Evolutionary conservation across 371 early-diverging fungal species (phyloP), one percentile per base, ranked within the genome.

Genomic region (Phascolomyces articulosus): DNA sequence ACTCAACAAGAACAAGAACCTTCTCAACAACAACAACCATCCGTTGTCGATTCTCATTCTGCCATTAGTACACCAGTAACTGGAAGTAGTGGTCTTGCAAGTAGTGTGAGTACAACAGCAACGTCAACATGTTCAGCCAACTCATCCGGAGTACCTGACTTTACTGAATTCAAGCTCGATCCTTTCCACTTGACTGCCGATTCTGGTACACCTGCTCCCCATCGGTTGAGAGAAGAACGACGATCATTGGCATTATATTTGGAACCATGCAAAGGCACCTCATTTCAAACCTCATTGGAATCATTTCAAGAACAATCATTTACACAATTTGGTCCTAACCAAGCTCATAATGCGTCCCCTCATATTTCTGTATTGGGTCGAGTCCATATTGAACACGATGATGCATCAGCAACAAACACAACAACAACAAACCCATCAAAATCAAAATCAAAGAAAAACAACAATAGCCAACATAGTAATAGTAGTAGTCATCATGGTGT

Each of bases 161-260:
- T 71, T 58, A 63, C 55, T 1, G 71, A 71, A 15, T 71, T 71
- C 54, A 62, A 57, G 40, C 59, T 71, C 28, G 61, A 71, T 53
- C 71, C 71, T 15, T 64, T 71, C 41, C 51, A 71, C 28, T 28
- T 70, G 44, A 53, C 48, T 21, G 63, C 59, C 6, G 62, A 58
- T 48, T 53, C 58, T 2, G 60, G 58, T 1, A 40, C 58, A 18
- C 66, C 64, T 7, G 38, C 64, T n/a, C 71, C 71, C 29, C 71
- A 71, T 40, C 67, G 64, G 8, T 61, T 64, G 4, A 61, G 67
- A 9, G 71, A 71, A 61, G 64, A 67, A 21, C 55, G 64, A 31
- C 60, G 71, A 9, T 58, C 62, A 7, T 60, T 71, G 21, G 53
- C 58, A 24, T 48, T 71, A 21, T 56, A 60, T 24, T 48, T 71